These are phyloP conservation scores for Fraxinus velutina DNA, from an alignment of 305 asterid species.

Conservation along the genomic window DNA sequence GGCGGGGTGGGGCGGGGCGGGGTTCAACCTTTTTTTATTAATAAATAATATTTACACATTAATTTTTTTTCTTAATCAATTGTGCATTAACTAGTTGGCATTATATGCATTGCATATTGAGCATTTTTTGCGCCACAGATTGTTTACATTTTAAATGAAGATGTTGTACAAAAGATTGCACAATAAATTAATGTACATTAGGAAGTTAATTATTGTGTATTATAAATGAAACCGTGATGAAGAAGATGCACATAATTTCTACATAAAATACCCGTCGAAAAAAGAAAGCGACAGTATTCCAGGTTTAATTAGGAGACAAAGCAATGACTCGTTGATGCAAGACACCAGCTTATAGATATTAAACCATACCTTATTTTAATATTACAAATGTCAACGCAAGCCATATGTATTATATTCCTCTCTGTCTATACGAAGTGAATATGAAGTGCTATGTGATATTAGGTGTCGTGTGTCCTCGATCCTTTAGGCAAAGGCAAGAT, in stretches of 20 bases:
- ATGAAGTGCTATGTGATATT: not conserved
- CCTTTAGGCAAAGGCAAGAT: not conserved
- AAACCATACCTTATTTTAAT: not conserved
- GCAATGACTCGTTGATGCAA: not conserved
- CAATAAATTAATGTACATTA: not conserved
- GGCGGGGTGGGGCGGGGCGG: no score
- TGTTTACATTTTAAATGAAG: not conserved
- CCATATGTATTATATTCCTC: not conserved
- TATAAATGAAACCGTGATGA: not conserved
- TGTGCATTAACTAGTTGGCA: not conserved
- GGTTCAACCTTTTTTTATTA: no score
- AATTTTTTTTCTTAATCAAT: no score
- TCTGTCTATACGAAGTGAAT: not conserved
- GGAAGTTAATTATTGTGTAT: not conserved
- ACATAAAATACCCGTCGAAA: not conserved
- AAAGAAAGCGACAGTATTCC: not conserved
- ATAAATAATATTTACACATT: no score
- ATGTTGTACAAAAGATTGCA: not conserved
- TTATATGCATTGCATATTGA: not conserved
- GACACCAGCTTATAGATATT: not conserved
- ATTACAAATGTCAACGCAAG: not conserved
- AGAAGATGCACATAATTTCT: not conserved
- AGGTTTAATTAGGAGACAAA: constrained; percentile 1
- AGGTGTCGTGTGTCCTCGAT: not conserved
- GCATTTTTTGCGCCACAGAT: not conserved